Evolutionary conservation across 2,329 filamentous ascomycete species (phyloP).

Genomic region (Colletotrichum sp.): DNA sequence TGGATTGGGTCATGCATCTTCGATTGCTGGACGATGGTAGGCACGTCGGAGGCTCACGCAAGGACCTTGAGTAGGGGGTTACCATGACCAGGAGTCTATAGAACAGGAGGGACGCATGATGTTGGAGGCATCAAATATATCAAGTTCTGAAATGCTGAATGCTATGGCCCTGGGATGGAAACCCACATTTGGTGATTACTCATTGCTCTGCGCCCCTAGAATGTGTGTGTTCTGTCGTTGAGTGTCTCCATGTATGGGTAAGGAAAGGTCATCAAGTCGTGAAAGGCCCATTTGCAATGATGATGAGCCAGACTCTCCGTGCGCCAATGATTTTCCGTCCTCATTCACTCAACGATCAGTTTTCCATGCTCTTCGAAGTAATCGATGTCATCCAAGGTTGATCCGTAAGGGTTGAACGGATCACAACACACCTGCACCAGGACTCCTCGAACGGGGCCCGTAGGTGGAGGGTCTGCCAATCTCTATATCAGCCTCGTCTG

Average conservation of each 20-base stretch:
- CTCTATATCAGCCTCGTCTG: neutral
- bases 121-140: neutral
- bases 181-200: neutral
- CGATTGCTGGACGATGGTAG: neutral
- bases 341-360: neutral
- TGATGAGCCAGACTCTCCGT: neutral
- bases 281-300: neutral
- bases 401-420: slow-evolving; percentile 29
- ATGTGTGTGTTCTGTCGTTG: neutral
- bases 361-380: slow-evolving; percentile 29
- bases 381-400: slow-evolving; percentile 25
- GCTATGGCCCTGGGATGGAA: neutral
- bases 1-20: neutral
- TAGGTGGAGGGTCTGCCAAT: slow-evolving; percentile 26
- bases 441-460: slow-evolving; percentile 34
- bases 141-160: neutral
- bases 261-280: neutral
- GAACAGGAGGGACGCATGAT: neutral
- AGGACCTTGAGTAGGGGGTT: neutral
- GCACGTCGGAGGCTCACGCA: neutral
- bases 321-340: neutral
- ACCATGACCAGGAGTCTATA: neutral
- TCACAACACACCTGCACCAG: slow-evolving; percentile 38
- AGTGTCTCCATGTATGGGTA: neutral
- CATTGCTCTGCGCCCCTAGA: neutral